A percentile compares a stretch with the other conserved stretches of the same genome.
Evolutionary conservation across 2,329 filamentous ascomycete genomes (phyloP).

Genomic region (Zopfia rhizophila): DNA sequence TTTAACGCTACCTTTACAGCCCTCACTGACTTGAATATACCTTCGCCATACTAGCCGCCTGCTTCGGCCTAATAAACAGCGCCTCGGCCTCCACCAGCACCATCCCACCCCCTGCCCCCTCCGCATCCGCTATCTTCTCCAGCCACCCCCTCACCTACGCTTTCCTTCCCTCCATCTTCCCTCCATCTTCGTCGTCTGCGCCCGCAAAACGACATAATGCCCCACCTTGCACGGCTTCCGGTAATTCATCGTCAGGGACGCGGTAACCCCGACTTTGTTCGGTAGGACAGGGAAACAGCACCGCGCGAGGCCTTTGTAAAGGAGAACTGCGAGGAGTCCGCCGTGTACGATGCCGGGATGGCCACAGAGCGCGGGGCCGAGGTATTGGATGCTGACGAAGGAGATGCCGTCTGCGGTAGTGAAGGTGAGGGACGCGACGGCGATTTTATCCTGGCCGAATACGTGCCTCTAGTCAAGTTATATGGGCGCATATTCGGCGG

Average conservation of each 20-base stretch:
- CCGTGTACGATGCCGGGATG: conserved; percentile 93
- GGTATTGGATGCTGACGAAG: conserved; percentile 75
- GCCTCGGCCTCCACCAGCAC: conserved; percentile 85
- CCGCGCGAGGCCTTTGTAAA: conserved; percentile 89
- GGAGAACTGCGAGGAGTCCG: conserved; percentile 85
- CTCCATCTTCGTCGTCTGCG: conserved; percentile 84
- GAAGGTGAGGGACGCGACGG: conserved; percentile 84
- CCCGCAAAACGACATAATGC: conserved; percentile 79
- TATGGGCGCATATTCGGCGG: conserved; percentile 74
- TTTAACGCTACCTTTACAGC: too few species aligned
- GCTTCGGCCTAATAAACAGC: conserved; percentile 87
- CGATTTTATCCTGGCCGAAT: conserved; percentile 77
- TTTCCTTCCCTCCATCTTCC: too few species aligned
- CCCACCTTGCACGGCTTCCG: conserved; percentile 80
- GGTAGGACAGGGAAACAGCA: conserved; percentile 91
- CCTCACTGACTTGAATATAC: conserved; percentile 25
- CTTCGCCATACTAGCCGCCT: conserved; percentile 66
- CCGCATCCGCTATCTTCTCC: conserved; percentile 82
- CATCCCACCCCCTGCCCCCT: conserved; percentile 68
- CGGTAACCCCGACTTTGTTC: conserved; percentile 86
- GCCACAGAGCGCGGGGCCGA: conserved; percentile 84
- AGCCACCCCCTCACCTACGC: conserved; percentile 91
- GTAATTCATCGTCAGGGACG: conserved; percentile 85
- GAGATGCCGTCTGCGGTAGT: conserved; percentile 62
- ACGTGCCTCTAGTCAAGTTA: conserved; percentile 86